Conservation (phyloP, 495 filamentous ascomycete species). For the Neurospora sp. region DNA sequence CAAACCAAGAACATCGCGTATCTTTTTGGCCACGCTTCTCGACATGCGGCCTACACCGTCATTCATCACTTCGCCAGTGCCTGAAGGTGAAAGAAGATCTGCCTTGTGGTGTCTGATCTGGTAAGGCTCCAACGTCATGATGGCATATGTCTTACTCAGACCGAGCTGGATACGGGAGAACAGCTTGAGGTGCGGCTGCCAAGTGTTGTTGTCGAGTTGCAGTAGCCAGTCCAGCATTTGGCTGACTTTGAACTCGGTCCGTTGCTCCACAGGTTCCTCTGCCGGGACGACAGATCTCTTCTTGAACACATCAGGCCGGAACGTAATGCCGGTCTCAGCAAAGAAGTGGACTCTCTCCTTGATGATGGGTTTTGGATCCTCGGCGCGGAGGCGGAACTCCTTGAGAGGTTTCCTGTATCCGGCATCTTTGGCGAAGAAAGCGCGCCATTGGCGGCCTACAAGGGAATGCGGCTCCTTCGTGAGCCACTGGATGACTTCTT, state of each 20-base stretch:
- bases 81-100: constrained; percentile 27
- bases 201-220: constrained; percentile 25
- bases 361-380: constrained; percentile 19
- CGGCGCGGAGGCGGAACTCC: constrained; percentile 23
- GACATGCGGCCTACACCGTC: constrained; percentile 75
- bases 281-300: background rate
- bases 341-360: constrained; percentile 37
- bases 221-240: constrained; percentile 36
- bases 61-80: constrained; percentile 53
- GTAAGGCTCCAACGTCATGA: constrained; percentile 22
- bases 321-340: constrained; percentile 31
- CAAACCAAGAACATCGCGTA: constrained; percentile 51
- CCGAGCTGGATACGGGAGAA: constrained; percentile 37
- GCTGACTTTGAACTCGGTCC: constrained; percentile 18
- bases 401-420: constrained; percentile 27
- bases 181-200: constrained; percentile 26
- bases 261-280: constrained; percentile 13
- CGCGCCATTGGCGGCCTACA: constrained; percentile 33
- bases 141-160: constrained; percentile 33
- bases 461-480: constrained; percentile 24
- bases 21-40: constrained; percentile 44
- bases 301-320: constrained; percentile 6
- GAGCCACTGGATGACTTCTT: constrained; percentile 34
- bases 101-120: constrained; percentile 24
- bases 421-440: constrained; percentile 33